These are phyloP conservation scores for Glycyrrhiza uralensis DNA, from an alignment of 306 rosid species.

Conservation along the genomic window DNA sequence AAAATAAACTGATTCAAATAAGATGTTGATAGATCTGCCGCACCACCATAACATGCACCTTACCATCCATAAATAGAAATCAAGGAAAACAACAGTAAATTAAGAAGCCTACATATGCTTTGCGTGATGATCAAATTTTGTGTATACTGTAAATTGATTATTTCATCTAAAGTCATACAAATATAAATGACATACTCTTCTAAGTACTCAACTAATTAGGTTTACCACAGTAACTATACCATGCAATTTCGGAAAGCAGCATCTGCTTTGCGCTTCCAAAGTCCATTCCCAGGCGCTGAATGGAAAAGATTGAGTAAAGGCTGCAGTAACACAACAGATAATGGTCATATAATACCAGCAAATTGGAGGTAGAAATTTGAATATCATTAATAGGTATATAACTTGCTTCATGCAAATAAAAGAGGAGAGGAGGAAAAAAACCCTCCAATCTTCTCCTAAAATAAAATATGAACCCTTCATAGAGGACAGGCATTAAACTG, in stretches of 20 bases:
- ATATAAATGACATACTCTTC: background rate
- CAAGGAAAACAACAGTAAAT: background rate
- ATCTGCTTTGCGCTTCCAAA: constrained; percentile 97
- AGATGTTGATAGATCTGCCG: background rate
- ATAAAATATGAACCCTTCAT: constrained; percentile 3
- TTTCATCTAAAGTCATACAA: background rate
- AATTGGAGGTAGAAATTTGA: constrained; percentile 14
- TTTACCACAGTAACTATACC: constrained; percentile 42
- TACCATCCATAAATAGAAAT: background rate
- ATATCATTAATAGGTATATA: constrained; percentile 11
- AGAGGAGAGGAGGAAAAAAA: background rate
- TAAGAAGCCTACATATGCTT: background rate
- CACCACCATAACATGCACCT: background rate
- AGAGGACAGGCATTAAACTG: background rate
- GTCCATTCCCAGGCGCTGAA: constrained; percentile 76
- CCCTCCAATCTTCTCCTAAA: background rate
- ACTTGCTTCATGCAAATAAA: constrained; percentile 14
- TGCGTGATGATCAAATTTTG: background rate
- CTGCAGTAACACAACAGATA: constrained; percentile 44
- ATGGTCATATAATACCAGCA: constrained; percentile 6
- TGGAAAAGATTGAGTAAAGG: constrained; percentile 79
- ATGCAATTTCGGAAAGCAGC: constrained; percentile 73
- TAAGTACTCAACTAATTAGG: background rate
- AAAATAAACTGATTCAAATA: background rate
- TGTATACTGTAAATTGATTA: background rate